Evolutionary conservation across 257 asterid species (phyloP), one percentile per base, ranked within the genome.

Genomic region (Solanum boliviense): DNA sequence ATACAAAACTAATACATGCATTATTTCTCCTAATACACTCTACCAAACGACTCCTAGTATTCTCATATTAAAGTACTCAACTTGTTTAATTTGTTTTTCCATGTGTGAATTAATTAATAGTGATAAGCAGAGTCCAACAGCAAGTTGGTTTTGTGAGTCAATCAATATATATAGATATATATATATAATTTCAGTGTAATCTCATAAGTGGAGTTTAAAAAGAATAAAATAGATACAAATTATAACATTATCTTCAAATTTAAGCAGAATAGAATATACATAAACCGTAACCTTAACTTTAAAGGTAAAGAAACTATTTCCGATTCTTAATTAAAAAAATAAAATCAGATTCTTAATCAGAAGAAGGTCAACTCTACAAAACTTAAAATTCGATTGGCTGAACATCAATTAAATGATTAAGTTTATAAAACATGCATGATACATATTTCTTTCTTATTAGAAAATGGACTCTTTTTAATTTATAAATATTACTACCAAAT

Each of bases 201-300:
- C 6, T 44, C 2, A 46, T 13, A 46, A 46, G 56, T 46, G 5
- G 2, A 4, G 18, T 46, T 12, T 46, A 4, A 46, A 0, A 46
- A 4, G 6, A 0, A 46, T 46, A 46, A 46, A 46, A 46, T 1
- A 46, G 0, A 46, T 46, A 13, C 1, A 13, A 0, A 13, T 46
- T 2, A 12, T 46, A 46, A 13, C 18, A 0, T 46, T 13, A 46
- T 46, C 1, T 46, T 46, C 1, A 2, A 1, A 46, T 46, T 46
- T 46, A 46, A 46, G 56, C 0, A 46, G 18, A 46, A 46, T 13
- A 46, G 0, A 11, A 13, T 46, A 4, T 46, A 46, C 56, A 13
- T 0, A 44, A 0, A 4, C 2, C 0, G 0, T 44, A 46, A 46
- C 56, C 56, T 46, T 12, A 46, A 0, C 18, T 46, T 46, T 0